Base-by-base conservation (phyloP, 2,329 filamentous ascomycete species). In the Tolypocladium tundrense region DNA sequence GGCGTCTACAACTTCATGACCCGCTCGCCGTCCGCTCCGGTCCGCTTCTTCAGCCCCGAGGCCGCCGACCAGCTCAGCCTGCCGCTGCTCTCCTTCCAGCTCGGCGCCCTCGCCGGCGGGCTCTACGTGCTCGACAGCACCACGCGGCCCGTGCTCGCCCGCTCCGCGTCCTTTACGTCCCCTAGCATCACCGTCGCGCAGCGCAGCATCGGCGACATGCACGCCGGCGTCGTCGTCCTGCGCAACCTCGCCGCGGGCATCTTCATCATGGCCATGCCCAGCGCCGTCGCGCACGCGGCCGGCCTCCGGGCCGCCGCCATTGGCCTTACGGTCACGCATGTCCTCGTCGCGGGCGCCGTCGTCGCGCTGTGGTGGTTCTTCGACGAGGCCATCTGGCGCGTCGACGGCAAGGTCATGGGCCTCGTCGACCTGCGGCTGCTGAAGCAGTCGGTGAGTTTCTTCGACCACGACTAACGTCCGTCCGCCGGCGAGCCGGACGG, bases 161-260 rank as follows among this genome's bases (percentile, higher is more conserved):
- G 73, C n/a, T 80, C 77, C 39, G 75, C 78, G 9, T 74, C 75
- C 52, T 81, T 78, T 60, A 81, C 78, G 0, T 76, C 73, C 3
- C 71, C 75, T 7, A 80, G 73, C 64, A 69, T 80, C 31, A 69
- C 69, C n/a, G 68, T 75, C 14, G 73, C 73, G 31, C 70, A 79
- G 56, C 74, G 78, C 37, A 77, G 72, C 62, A 75, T 74, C 19
- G 72, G 72, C 16, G 78, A 82, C 61, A 81, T 82, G 79, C 68
- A 73, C 33, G 73, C 70, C 4, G 75, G 70, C 37, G 70, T 79
- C 2, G 60, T 67, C 2, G 70, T 74, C 42, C 72, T 77, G 68
- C 72, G 76, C 27, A 71, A 67, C 14, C 53, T 80, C 19, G 63
- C 72, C 5, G 70, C 73, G 0, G 79, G 78, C 7, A 66, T 73